Evolutionary conservation across 2,329 filamentous ascomycete genomes (phyloP), one percentile per base, ranked within the genome.

Genomic region (Neonectria sp.): DNA sequence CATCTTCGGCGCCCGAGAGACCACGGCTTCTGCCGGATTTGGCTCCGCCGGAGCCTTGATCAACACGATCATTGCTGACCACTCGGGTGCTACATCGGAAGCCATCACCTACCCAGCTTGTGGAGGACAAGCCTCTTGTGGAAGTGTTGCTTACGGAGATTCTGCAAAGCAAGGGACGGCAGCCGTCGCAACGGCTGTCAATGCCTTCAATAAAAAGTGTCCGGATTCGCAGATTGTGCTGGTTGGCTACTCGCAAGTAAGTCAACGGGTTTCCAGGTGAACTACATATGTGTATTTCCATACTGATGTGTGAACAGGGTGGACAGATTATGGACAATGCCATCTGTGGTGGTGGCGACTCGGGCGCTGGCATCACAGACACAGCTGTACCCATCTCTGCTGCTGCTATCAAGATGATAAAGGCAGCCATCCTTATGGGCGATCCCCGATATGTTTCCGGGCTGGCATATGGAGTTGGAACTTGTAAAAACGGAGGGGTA

Each of bases 351-450:
- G 89, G 89, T 35, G 84, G 83, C 0, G 86, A 87, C 31, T 75
- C 81, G 0, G 84, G 83, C 24, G 78, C 84, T 55, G 83, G 84
- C 29, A 83, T 83, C 67, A 77, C 80, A 1, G 82, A 82, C 53
- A 82, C 85, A 2, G 80, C 82, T 0, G 79, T 84, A 1, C 79
- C 80, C 2, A 77, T 88, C 5, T 82, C 81, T 2, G 80, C 83
- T 0, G 82, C 80, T 6, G 86, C 88, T 3, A 78, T 90, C 8
- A 80, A 79, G 4, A 85, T 86, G 75, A 86, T 92, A 71, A 90
- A 90, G 78, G 90, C 88, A 0, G 88, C 86, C 15, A 90, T 92
- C 71, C 88, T 91, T 76, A 88, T 91, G 85, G 90, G 90, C 7
- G 86, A 90, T 73, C 91, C 91, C 4, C 84, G 89, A 65, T 87